These are phyloP conservation scores for Magnolia officinalis DNA, from an alignment of 164 flowering plant genomes.

Conservation along the genomic window DNA sequence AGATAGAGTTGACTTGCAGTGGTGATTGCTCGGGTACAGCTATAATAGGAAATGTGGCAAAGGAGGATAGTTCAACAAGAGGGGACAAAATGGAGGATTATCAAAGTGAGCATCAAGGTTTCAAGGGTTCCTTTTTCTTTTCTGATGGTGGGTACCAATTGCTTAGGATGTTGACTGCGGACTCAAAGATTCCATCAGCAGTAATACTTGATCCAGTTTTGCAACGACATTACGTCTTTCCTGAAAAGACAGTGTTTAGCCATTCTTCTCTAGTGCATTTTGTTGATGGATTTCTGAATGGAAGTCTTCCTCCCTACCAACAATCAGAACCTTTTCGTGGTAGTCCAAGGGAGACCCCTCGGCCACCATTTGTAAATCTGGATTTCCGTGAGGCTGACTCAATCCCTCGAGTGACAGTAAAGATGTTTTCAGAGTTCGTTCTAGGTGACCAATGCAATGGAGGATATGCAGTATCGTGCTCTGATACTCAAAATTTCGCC, in stretches of 20 bases:
- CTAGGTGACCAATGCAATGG: conserved; percentile 31
- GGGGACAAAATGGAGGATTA: conserved; percentile 17
- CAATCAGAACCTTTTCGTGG: conserved; percentile 39
- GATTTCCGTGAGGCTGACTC: conserved; percentile 74
- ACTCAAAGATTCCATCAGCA: conserved; percentile 53
- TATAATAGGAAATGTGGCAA: conserved; percentile 2
- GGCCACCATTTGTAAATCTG: conserved; percentile 69
- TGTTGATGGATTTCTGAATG: conserved; percentile 54
- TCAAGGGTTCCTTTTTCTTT: conserved; percentile 61
- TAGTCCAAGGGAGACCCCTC: conserved; percentile 36
- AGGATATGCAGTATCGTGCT: conserved; percentile 4
- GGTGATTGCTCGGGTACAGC: not conserved
- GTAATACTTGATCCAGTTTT: conserved; percentile 72
- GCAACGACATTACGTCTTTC: conserved; percentile 61
- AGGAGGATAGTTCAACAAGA: conserved; percentile 14
- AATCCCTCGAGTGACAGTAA: conserved; percentile 57
- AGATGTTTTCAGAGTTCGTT: conserved; percentile 51
- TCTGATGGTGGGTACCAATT: conserved; percentile 63
- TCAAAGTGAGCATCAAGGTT: conserved; percentile 17
- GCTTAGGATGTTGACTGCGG: conserved; percentile 56
- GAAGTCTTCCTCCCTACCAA: conserved; percentile 62
- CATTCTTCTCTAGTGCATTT: conserved; percentile 44
- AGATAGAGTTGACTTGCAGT: not conserved
- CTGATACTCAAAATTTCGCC: conserved; percentile 23
- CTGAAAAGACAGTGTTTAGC: conserved; percentile 36